Evolutionary conservation across 805 yeast species (phyloP), one percentile per base, ranked within the genome.

Genomic region (Starmerella asiatica): DNA sequence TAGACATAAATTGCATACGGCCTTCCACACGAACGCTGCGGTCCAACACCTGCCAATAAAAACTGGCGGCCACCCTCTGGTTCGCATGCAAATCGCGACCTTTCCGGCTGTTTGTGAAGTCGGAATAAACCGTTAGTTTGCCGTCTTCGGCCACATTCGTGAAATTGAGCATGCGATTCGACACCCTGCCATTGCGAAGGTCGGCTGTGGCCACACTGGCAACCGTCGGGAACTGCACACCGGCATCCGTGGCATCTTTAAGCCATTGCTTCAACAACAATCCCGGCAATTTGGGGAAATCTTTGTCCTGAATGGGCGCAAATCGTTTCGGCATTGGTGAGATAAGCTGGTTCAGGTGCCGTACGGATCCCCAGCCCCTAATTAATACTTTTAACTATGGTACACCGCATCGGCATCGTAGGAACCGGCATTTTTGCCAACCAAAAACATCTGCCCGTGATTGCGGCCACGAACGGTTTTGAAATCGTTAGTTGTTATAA

Each of bases 11-110:
- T 57, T 81, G 93, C 49, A 80, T 72, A 8, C 63, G 46, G 21
- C 98, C 98, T 58, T 91, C 97, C 4, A 91, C 77, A 43, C 98
- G 70, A 3, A 88, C 93, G 61, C 88, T 96, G 48, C 95, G 75
- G 62, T 91, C 94, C 28, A 79, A 57, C 47, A 73, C 75, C 41
- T 79, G 82, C 97, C 97, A 91, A 62, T 84, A 88, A 57, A 86
- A 88, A 5, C 79, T 79, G 48, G 88, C 64, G 1, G 94, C 75
- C 1, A 85, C 95, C 52, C 70, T 69, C 46, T 79, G 76, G 58
- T 91, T 91, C 29, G 77, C 62, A 26, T 60, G 60, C 45, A 76
- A 63, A 57, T 85, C 96, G 34, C 62, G 55, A 16, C 79, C 73
- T 60, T 88, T 88, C 59, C 81, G 82, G 26, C 93, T 79, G 3